These are phyloP conservation scores for Plantago coronopus DNA, from an alignment of 305 asterid genomes.

Conservation along the genomic window DNA sequence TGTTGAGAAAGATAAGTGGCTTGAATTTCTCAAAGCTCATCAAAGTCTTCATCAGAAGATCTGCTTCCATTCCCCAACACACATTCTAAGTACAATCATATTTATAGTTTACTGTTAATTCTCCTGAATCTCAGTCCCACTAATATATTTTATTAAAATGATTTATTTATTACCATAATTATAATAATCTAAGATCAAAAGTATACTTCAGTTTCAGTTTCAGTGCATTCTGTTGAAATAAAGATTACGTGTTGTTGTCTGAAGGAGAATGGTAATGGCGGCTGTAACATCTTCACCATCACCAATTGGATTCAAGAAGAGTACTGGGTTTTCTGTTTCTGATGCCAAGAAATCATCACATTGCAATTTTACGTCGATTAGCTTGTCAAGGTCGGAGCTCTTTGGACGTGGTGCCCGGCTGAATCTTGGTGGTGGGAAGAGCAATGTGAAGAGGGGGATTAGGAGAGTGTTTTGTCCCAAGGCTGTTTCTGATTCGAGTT, in stretches of 20 bases:
- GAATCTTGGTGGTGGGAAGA: constrained; percentile 1
- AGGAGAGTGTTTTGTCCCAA: constrained; percentile 49
- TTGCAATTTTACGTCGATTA: constrained; percentile 21
- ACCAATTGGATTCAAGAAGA: constrained; percentile 30
- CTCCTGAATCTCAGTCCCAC: too few species aligned
- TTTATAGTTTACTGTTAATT: too few species aligned
- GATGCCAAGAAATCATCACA: constrained; percentile 24
- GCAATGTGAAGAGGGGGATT: constrained; percentile 7
- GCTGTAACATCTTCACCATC: constrained; percentile 48
- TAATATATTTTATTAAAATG: not conserved
- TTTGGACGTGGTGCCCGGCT: constrained; percentile 31
- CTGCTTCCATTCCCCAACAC: constrained; percentile 32
- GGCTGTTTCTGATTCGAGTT: constrained; percentile 59
- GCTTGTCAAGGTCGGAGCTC: constrained; percentile 42
- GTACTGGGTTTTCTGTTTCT: constrained; percentile 27
- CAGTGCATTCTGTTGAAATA: not conserved
- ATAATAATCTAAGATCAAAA: not conserved
- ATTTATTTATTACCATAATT: not conserved
- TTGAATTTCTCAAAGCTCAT: constrained; percentile 19
- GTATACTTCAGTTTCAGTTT: not conserved
- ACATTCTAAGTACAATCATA: constrained; percentile 22
- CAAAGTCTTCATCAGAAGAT: constrained; percentile 31
- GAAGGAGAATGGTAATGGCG: constrained; percentile 30
- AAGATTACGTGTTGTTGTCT: not conserved
- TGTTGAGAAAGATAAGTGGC: constrained; percentile 26